phyloP scores from a whole-genome alignment of 2,329 filamentous ascomycete genomes.

The Tolypocladium nubicola region DNA sequence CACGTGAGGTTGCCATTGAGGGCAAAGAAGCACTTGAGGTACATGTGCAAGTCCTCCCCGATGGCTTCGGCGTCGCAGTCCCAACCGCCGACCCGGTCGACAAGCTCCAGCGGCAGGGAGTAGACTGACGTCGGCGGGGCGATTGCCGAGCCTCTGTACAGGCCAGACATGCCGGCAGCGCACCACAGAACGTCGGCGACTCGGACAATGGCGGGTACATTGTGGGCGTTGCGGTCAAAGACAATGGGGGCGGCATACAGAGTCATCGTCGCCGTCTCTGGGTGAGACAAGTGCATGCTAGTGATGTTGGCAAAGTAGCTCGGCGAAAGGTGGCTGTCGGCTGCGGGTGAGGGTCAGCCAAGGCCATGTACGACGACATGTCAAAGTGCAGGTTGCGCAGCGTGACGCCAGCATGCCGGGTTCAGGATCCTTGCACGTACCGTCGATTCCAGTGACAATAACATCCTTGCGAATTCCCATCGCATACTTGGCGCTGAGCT shows the following conservation, averaged over 20 bases:
- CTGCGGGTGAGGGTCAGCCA: conserved; percentile 25
- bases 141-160: conserved; percentile 52
- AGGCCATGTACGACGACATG: neutral
- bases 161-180: conserved; percentile 58
- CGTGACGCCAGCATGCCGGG: neutral
- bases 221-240: conserved; percentile 63
- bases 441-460: conserved; percentile 62
- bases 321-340: conserved; percentile 59
- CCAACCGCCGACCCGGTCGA: conserved; percentile 62
- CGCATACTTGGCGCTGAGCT: conserved; percentile 51
- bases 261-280: conserved; percentile 50
- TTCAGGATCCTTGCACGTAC: conserved; percentile 42
- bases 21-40: conserved; percentile 67
- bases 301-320: conserved; percentile 58
- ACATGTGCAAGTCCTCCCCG: conserved; percentile 69
- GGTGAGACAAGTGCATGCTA: conserved; percentile 48
- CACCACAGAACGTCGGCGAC: conserved; percentile 65
- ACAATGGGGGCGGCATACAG: conserved; percentile 62
- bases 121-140: conserved; percentile 66
- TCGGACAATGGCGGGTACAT: conserved; percentile 55
- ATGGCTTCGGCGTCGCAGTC: conserved; percentile 61
- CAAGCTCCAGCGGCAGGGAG: conserved; percentile 54
- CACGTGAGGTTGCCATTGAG: conserved; percentile 58
- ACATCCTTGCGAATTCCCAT: conserved; percentile 45
- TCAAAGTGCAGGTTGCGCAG: neutral